Evolutionary conservation across 345 rosid species (phyloP), one percentile per base, ranked within the genome.

Genomic region (Gynandropsis gynandra): DNA sequence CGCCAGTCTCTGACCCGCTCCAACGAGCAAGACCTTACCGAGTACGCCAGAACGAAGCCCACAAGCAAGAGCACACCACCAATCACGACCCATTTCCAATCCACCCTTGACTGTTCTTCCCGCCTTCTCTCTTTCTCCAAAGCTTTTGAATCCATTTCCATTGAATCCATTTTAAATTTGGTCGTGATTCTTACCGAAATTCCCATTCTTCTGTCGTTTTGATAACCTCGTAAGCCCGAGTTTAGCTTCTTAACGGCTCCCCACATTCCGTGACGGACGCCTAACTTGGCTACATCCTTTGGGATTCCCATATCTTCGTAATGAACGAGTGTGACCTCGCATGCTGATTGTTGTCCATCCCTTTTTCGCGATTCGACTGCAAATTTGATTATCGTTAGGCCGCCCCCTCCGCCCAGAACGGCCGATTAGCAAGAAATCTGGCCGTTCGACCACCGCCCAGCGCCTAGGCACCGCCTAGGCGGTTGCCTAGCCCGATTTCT

Each of bases 271-370:
- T 82, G 98, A 8, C 97, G 86, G 38, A 92, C 66, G 24, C 90
- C 98, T 70, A 92, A 45, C 74, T 87, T 92, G 1, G 97, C 98
- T 32, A 92, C 95, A 8, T 92, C 98, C 80, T 80, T 85, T 16
- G 98, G 98, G 65, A 92, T 87, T 20, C 96, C 97, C 98, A 92
- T 85, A 68, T 92, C 98, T 72, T 92, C 98, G 3, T 70, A 75
- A 64, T 92, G 98, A 31, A 92, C 74, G 13, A 92, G 89, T 20
- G 73, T 66, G 9, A 92, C 97, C 75, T 87, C 98, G 56, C 95
- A 87, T 4, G 97, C 95, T 33, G 93, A 41, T 18, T 61, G 33
- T 50, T 76, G 88, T 50, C 95, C 97, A 63, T 88, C 97, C 54
- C 94, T 82, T 72, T 74, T 88, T 3, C 79, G 79, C 1, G 98